Evolutionary conservation across 208 protist species (phyloP).

Genomic region (Leptomonas pyrrhocoris): DNA sequence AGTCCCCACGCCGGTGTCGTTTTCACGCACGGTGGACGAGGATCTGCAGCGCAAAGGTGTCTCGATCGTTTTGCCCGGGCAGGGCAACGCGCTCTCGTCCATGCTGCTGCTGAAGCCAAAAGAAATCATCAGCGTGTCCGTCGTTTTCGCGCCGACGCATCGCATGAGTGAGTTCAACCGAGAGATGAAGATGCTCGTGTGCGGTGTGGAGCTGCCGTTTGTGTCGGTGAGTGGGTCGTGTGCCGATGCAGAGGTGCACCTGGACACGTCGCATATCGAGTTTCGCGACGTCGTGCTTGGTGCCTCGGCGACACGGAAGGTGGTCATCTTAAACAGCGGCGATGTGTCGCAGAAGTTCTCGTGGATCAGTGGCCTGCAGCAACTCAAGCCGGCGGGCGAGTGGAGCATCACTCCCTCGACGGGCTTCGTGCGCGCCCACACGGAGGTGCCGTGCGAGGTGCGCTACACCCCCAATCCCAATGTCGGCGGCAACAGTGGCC

Average conservation of each 20-base stretch:
- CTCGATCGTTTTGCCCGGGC: conserved; percentile 39
- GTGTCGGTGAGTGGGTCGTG: conserved; percentile 88
- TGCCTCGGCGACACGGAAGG: conserved; percentile 59
- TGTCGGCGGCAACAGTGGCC: conserved; percentile 3
- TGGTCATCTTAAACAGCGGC: conserved; percentile 96
- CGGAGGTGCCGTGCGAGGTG: conserved; percentile 90
- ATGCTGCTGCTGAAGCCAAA: conserved; percentile 82
- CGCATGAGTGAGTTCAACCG: conserved; percentile 92
- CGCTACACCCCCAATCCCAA: conserved; percentile 69
- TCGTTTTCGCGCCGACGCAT: conserved; percentile 78
- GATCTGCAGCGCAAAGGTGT: conserved; percentile 78
- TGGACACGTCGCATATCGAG: conserved; percentile 86
- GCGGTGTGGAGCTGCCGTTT: conserved; percentile 85
- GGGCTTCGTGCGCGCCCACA: conserved; percentile 88
- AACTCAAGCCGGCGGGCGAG: conserved; percentile 41
- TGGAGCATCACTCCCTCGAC: conserved; percentile 80
- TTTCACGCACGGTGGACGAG: conserved; percentile 64
- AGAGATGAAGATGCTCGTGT: conserved; percentile 90
- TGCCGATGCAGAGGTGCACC: conserved; percentile 94
- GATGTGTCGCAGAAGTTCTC: conserved; percentile 94
- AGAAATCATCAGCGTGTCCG: conserved; percentile 65
- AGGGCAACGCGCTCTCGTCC: conserved; percentile 4
- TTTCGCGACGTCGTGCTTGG: conserved; percentile 94
- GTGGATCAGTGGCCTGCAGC: conserved; percentile 61
- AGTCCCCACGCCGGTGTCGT: conserved; percentile 78